These are phyloP conservation scores for Sporothrix pallida DNA, from an alignment of 2,329 filamentous ascomycete species.

Conservation along the genomic window DNA sequence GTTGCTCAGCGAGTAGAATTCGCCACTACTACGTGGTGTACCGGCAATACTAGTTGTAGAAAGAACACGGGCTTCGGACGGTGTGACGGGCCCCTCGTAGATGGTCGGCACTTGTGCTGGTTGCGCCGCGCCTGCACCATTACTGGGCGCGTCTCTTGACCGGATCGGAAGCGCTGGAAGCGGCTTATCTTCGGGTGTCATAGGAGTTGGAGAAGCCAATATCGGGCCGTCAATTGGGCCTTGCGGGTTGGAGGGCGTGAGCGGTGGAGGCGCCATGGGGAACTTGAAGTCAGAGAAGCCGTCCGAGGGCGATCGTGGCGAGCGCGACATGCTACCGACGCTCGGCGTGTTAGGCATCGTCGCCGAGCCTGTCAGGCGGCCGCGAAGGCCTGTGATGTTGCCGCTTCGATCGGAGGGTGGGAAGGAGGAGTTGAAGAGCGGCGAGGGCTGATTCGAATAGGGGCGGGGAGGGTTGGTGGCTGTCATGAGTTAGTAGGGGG, in stretches of 20 bases:
- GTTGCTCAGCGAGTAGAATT: conserved; percentile 95
- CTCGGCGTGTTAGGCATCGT: conserved; percentile 56
- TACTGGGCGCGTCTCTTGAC: conserved; percentile 46
- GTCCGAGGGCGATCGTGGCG: conserved; percentile 51
- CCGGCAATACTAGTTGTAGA: conserved; percentile 77
- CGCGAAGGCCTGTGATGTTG: conserved; percentile 50
- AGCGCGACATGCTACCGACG: conserved; percentile 45
- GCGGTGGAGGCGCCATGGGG: conserved; percentile 48
- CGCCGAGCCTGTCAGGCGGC: conserved; percentile 49
- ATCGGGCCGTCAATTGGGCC: conserved; percentile 5
- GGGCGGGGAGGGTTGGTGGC: conserved; percentile 53
- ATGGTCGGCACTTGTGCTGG: conserved; percentile 52
- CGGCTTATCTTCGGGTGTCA: conserved; percentile 45
- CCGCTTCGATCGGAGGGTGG: conserved; percentile 46
- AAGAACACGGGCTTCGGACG: conserved; percentile 68
- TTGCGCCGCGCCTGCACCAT: neutral
- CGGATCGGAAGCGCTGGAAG: conserved; percentile 50
- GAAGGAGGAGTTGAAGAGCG: conserved; percentile 62
- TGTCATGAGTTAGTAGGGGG: conserved; percentile 34
- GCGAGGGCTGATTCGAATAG: conserved; percentile 54
- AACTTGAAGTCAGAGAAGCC: conserved; percentile 64
- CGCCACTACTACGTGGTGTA: conserved; percentile 88
- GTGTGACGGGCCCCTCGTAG: conserved; percentile 53
- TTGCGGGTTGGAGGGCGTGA: conserved; percentile 47
- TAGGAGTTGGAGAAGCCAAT: conserved; percentile 39